Evolutionary conservation across 352 stramenopile species (phyloP).

Genomic region (Thraustochytrium sp.): DNA sequence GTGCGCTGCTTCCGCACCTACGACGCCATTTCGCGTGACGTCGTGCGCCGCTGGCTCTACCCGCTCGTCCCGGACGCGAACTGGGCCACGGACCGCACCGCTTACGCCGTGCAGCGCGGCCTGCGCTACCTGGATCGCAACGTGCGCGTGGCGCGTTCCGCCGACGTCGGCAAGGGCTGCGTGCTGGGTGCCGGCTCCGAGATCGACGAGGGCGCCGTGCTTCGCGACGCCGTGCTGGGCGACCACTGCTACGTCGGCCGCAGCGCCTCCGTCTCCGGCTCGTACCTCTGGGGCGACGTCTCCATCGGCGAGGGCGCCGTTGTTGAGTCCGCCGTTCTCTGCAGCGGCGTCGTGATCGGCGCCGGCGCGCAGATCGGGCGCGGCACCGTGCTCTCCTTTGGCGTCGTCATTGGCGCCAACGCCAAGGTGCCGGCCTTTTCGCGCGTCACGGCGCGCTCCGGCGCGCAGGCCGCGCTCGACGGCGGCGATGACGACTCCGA

Average conservation of each 20-base stretch:
- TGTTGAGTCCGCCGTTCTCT: constrained; percentile 60
- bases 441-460: constrained; percentile 65
- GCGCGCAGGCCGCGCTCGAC: background rate
- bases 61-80: constrained; percentile 88
- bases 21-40: constrained; percentile 78
- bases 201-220: constrained; percentile 5
- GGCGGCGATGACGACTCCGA: constrained; percentile 54
- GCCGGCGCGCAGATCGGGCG: constrained; percentile 62
- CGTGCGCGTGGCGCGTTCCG: constrained; percentile 65
- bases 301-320: constrained; percentile 65
- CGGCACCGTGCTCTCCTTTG: constrained; percentile 69
- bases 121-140: constrained; percentile 68
- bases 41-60: constrained; percentile 90
- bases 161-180: constrained; percentile 59
- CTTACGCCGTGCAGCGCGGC: constrained; percentile 68
- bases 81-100: constrained; percentile 59
- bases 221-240: constrained; percentile 54
- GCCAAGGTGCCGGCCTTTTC: constrained; percentile 65
- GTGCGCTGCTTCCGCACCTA: constrained; percentile 88
- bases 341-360: constrained; percentile 63
- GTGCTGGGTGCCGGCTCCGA: constrained; percentile 60
- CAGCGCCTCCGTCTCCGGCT: constrained; percentile 65
- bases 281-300: constrained; percentile 75
- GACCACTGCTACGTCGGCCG: constrained; percentile 60
- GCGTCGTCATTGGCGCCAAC: constrained; percentile 67